Percentiles rank a stretch among this genome's conserved stretches.
phyloP scores from a whole-genome alignment of 129 eudicot genomes.

The Helianthus tuberosus region DNA sequence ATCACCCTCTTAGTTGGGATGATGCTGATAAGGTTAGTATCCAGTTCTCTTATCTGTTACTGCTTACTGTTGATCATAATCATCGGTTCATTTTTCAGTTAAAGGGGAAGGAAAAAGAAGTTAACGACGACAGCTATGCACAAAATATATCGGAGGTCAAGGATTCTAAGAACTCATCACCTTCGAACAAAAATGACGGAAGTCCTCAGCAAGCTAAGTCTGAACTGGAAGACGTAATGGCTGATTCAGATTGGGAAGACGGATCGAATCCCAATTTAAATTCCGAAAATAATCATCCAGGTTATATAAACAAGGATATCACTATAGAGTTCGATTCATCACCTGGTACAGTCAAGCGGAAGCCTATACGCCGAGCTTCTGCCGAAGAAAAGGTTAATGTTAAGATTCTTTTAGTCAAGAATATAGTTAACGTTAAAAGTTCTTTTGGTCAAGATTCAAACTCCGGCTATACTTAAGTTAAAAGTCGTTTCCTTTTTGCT shows the following conservation, averaged over 20 bases:
- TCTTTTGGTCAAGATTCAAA: background rate
- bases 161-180: constrained; percentile 26
- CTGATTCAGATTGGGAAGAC: constrained; percentile 81
- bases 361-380: constrained; percentile 71
- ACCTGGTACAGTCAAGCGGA: constrained; percentile 59
- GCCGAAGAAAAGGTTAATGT: constrained; percentile 82
- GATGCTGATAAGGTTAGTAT: constrained; percentile 45
- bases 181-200: constrained; percentile 30
- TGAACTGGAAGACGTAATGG: constrained; percentile 44
- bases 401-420: background rate
- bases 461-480: constrained; percentile 4
- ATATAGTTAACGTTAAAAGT: constrained; percentile 28
- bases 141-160: constrained; percentile 12
- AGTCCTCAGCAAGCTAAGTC: constrained; percentile 31
- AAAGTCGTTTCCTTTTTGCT: constrained; percentile 9
- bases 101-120: constrained; percentile 28
- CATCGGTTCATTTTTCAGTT: constrained; percentile 34
- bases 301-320: constrained; percentile 40
- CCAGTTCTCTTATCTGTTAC: background rate
- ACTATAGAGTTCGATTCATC: constrained; percentile 73
- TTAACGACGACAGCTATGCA: background rate
- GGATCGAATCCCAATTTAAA: constrained; percentile 48
- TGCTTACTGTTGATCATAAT: background rate
- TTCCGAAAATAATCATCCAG: constrained; percentile 25
- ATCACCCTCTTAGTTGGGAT: constrained; percentile 40